Base-by-base conservation (phyloP, 2,329 filamentous ascomycete genomes). In the Aureobasidium zeae region DNA sequence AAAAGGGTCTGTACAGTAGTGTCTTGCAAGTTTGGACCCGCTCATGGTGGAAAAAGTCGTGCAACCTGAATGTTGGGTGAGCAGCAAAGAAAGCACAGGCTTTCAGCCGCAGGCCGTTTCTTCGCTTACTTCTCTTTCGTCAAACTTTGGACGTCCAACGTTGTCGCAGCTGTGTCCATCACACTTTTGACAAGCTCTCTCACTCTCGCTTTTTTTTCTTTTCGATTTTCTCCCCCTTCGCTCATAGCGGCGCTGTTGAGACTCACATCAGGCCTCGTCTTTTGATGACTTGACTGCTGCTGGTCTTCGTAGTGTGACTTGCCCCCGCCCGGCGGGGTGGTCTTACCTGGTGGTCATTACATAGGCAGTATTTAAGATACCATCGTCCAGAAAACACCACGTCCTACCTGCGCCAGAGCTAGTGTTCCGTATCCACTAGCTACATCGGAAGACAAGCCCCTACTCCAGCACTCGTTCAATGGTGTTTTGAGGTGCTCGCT, bases 21-120 rank as follows among this genome's bases (percentile, higher is more conserved):
- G n/a, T n/a, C 39, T 43, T 29, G 38, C n/a, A n/a, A n/a, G n/a
- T n/a, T n/a, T 42, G 38, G 38, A 29, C 30, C 34, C 30, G 30
- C 11, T 12, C 16, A 24, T 22, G 20, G 16, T 42, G 21, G 38
- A 32, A 29, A 25, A 31, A 42, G 38, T 42, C 38, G 38, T 42
- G 38, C 29, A 42, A 42, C 28, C 29, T 42, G 32, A n/a, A n/a
- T n/a, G n/a, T n/a, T n/a, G n/a, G n/a, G n/a, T n/a, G n/a, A n/a
- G n/a, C n/a, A n/a, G n/a, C n/a, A n/a, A n/a, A n/a, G n/a, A 29
- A 33, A 42, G 38, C 38, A 42, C 38, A 41, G 38, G 38, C 28
- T 38, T n/a, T 38, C 35, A 28, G 35, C 35, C 20, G 32, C 38
- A 32, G n/a, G 38, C 38, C 39, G 39, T 25, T 41, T 41, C 37